These are phyloP conservation scores for Penicillium flavigenum DNA, from an alignment of 495 filamentous ascomycete species.

Conservation along the genomic window DNA sequence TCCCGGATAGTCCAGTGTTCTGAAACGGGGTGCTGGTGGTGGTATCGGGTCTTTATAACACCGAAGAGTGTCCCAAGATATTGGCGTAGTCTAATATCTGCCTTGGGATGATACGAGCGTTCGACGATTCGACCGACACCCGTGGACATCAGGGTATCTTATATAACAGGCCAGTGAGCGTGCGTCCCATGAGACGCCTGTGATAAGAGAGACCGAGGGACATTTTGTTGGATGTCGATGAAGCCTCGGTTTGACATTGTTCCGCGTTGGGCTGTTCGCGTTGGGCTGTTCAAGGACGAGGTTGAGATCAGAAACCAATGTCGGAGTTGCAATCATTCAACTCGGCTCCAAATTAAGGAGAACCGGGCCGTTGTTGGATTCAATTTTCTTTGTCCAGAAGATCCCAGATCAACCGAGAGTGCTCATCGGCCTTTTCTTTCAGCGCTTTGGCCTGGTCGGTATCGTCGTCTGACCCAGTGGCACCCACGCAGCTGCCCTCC, in stretches of 20 bases:
- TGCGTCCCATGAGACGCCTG: not conserved
- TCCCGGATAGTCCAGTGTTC: not conserved
- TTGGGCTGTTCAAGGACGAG: not conserved
- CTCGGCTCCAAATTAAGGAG: not conserved
- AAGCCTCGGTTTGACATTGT: not conserved
- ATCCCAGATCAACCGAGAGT: slow-evolving; percentile 40
- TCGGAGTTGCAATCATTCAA: not conserved
- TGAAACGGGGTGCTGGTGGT: too few species aligned
- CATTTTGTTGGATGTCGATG: too few species aligned
- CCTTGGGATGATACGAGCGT: not conserved
- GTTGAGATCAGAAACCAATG: not conserved
- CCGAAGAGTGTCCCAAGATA: not conserved
- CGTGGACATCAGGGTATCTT: not conserved
- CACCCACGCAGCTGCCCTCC: slow-evolving; percentile 30
- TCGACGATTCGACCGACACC: not conserved
- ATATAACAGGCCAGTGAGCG: not conserved
- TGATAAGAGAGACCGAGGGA: not conserved
- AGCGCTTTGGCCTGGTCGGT: slow-evolving; percentile 7
- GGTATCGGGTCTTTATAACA: not conserved
- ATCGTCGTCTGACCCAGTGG: slow-evolving; percentile 8
- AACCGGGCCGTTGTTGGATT: not conserved
- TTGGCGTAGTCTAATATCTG: not conserved
- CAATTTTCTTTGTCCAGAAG: slow-evolving; percentile 35
- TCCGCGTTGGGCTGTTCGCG: not conserved
- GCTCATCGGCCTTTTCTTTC: slow-evolving; percentile 22